Percentiles rank a stretch among this genome's conserved stretches.
Conservation (phyloP, 2,329 filamentous ascomycete genomes). For the Cladophialophora chaetospira region DNA sequence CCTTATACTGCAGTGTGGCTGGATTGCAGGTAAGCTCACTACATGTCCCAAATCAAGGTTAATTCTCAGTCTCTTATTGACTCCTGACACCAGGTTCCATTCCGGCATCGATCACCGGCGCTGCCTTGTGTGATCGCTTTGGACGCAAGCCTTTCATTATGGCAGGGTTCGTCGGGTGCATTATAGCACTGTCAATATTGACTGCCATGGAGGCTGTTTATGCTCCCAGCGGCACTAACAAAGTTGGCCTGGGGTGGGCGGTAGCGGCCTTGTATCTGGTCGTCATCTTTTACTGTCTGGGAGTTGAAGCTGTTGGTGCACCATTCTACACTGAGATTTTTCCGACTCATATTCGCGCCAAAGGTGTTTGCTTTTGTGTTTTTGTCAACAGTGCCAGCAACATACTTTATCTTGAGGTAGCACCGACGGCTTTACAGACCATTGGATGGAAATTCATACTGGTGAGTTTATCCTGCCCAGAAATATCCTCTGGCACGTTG, state of each 20-base stretch:
- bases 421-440: conserved; percentile 3
- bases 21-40: background rate
- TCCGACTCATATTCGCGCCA: conserved; percentile 3
- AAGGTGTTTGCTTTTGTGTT: background rate
- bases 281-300: conserved; percentile 43
- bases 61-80: too few relatives aligned
- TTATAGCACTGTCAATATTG: conserved; percentile 42
- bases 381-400: background rate
- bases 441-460: conserved; percentile 6
- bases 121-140: background rate
- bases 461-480: background rate
- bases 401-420: conserved; percentile 8
- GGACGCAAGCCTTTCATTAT: conserved; percentile 14
- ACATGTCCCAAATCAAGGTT: too few relatives aligned
- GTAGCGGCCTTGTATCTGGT: conserved; percentile 45
- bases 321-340: conserved; percentile 2
- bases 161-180: conserved; percentile 41
- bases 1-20: conserved; percentile 7
- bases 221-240: conserved; percentile 35
- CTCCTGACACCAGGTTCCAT: background rate
- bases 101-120: background rate
- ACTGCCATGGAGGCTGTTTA: conserved; percentile 42
- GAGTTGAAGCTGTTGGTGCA: background rate
- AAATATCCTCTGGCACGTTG: background rate
- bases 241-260: conserved; percentile 36